Base-by-base conservation (phyloP, 2,329 filamentous ascomycete genomes). In the Teratosphaeriaceae sp. region DNA sequence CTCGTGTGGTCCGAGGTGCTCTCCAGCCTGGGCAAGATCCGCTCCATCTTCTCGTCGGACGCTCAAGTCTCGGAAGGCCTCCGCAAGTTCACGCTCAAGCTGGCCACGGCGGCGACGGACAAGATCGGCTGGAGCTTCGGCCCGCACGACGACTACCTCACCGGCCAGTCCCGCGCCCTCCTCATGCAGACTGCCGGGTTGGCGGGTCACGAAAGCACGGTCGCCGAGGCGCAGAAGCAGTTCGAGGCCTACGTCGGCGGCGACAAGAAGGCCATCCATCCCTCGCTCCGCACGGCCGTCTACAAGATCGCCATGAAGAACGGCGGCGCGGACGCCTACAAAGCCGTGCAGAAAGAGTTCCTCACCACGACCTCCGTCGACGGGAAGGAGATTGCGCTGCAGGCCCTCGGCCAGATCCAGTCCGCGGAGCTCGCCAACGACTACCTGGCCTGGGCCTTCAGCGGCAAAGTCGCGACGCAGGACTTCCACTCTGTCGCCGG, bases 1-100 rank as follows among this genome's bases (percentile, higher is more conserved):
- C 76, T 95, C 15, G 90, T 97, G 4, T 94, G 92, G 85, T 81
- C 80, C 44, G 87, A 94, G 62, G 81, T 95, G 23, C 73, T 94
- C 6, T 80, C 83, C 51, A 85, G 85, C 3, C 69, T 97, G 20
- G 76, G 71, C 43, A 82, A 81, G 42, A 76, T 96, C 47, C 87
- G 88, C 63, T 84, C 84, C n/a, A 79, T 94, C 41, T 97, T 97
- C 60, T 77, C 82, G 18, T 82, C 84, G 36, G 84, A 92, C 50
- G 77, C 84, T 43, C 69, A 77, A 39, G 78, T 92, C 49, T 79
- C 82, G 56, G 73, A 77, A 39, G 87, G 80, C 1, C 69, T 98
- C 49, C 82, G 85, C 63, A 81, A 80, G 40, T 95, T 94, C 61
- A 80, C 81, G 2, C 72, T 92, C 19, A 83, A 84, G 65, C 74